Percentiles rank a stretch among this genome's conserved stretches.
phyloP scores from a whole-genome alignment of 2,329 filamentous ascomycete species.

The Epichloe sylvatica region DNA sequence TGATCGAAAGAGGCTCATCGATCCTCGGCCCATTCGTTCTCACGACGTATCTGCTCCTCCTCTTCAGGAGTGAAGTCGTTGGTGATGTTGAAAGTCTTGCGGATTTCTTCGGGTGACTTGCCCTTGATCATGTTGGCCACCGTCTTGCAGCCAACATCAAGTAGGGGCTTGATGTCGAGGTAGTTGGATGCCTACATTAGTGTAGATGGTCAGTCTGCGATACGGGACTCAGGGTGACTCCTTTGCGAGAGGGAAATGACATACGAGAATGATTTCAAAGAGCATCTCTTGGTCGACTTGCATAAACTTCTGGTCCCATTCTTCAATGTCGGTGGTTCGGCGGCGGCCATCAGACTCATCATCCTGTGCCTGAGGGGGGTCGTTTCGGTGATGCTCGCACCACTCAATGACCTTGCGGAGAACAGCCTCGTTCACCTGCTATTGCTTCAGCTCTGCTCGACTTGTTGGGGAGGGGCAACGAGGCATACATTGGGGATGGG shows the following conservation, averaged over 20 bases:
- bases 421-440: constrained; percentile 80
- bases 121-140: constrained; percentile 99
- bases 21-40: constrained; percentile 88
- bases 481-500: constrained; percentile 69
- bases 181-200: constrained; percentile 78
- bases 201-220: background rate
- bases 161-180: constrained; percentile 93
- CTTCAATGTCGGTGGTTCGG: constrained; percentile 97
- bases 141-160: constrained; percentile 92
- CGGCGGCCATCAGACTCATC: constrained; percentile 90
- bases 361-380: constrained; percentile 67
- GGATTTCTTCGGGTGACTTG: constrained; percentile 97
- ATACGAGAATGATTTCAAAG: constrained; percentile 93
- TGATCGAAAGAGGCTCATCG: constrained; percentile 32
- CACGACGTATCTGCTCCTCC: constrained; percentile 89
- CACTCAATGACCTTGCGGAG: constrained; percentile 95
- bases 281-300: constrained; percentile 99
- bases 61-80: constrained; percentile 99
- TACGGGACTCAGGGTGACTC: background rate
- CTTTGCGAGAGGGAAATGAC: constrained; percentile 22
- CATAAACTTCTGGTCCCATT: constrained; percentile 99
- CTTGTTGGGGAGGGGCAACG: background rate
- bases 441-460: background rate
- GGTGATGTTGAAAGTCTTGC: constrained; percentile 99
- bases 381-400: constrained; percentile 89